A percentile compares a stretch with the other conserved stretches of the same genome.
Evolutionary conservation across 179 eudicot genomes (phyloP).

Genomic region (Beta macrorhiza): DNA sequence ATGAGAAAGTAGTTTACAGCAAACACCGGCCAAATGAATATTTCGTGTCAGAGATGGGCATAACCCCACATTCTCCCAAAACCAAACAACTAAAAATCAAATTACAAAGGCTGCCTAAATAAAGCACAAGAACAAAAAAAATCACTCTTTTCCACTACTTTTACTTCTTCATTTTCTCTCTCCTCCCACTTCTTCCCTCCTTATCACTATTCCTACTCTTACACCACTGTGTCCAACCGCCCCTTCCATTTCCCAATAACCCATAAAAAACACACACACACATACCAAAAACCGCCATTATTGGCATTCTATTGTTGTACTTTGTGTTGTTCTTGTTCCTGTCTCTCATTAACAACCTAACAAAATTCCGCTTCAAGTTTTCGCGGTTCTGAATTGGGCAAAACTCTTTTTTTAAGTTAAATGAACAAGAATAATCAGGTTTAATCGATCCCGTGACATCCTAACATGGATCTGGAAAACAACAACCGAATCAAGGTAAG

Average conservation of each 20-base stretch:
- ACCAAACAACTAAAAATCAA: background rate
- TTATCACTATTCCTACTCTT: no score
- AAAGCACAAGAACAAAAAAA: no score
- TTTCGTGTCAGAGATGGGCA: background rate
- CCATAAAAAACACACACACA: background rate
- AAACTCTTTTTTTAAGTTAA: background rate
- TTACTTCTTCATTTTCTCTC: no score
- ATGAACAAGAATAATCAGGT: background rate
- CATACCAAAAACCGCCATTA: background rate
- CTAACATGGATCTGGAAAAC: constrained; percentile 41
- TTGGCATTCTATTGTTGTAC: background rate
- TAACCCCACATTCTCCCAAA: constrained; percentile 3
- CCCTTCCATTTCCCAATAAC: background rate
- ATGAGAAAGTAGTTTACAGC: background rate
- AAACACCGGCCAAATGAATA: constrained; percentile 8
- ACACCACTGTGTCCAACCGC: background rate
- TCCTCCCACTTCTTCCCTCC: no score
- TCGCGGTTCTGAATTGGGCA: no score
- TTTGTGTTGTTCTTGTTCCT: background rate
- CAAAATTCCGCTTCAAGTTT: background rate
- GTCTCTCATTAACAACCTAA: background rate
- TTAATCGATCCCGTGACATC: background rate
- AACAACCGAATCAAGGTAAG: constrained; percentile 38
- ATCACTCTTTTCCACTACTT: no score
- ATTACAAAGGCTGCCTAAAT: no score